Conservation (phyloP, 2,329 filamentous ascomycete genomes). For the Botrytis sinoallii region DNA sequence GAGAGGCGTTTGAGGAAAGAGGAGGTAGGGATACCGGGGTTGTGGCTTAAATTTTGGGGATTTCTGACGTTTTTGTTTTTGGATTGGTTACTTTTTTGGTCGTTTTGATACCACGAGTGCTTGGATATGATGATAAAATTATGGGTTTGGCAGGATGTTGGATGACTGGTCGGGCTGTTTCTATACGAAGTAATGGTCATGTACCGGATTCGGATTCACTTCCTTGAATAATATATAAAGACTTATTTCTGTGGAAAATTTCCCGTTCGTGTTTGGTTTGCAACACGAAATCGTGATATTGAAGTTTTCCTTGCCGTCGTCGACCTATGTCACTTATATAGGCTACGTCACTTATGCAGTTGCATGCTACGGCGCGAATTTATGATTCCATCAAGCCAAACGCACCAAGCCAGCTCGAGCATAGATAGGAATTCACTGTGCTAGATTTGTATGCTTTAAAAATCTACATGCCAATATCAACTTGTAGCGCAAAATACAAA, state of each 20-base stretch:
- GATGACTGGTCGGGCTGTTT: not conserved
- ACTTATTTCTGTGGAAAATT: not conserved
- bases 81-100: constrained; percentile 6
- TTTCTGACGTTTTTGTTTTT: not conserved
- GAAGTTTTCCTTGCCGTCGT: not conserved
- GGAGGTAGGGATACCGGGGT: constrained; percentile 32
- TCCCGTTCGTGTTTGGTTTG: not conserved
- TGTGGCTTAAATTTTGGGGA: constrained; percentile 20
- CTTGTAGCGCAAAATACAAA: not conserved
- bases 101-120: constrained; percentile 13
- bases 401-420: not conserved
- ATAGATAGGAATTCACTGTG: not conserved
- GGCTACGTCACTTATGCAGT: not conserved
- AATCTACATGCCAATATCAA: not conserved
- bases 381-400: not conserved
- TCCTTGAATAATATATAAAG: constrained; percentile 7
- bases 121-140: constrained; percentile 9
- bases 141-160: not conserved
- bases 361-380: not conserved
- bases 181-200: not conserved
- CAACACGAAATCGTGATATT: not conserved
- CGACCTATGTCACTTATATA: not conserved
- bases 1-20: constrained; percentile 40
- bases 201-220: not conserved
- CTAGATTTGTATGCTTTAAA: not conserved